Percentiles rank a stretch among this genome's conserved stretches.
Evolutionary conservation across 805 yeast genomes (phyloP).

Genomic region (Metschnikowia cubensis): DNA sequence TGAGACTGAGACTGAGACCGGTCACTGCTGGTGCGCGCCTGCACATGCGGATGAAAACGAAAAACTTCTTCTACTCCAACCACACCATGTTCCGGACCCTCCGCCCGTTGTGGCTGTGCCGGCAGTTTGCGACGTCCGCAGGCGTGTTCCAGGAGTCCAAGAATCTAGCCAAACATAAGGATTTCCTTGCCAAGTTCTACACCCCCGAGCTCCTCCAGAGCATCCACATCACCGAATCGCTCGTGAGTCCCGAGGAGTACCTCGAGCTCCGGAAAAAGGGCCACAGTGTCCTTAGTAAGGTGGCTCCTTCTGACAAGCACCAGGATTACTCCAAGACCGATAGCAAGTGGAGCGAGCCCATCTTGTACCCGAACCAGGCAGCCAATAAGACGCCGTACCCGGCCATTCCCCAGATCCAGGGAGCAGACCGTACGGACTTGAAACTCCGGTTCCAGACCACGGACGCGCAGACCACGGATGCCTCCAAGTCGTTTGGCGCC

Average conservation of each 20-base stretch:
- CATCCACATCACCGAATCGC: slow-evolving; percentile 74
- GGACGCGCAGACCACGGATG: slow-evolving; percentile 4
- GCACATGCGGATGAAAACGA: slow-evolving; percentile 4
- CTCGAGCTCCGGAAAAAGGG: slow-evolving; percentile 33
- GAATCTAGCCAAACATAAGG: slow-evolving; percentile 39
- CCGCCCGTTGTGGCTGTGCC: slow-evolving; percentile 3
- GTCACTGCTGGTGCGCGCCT: background rate
- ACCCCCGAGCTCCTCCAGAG: slow-evolving; percentile 78
- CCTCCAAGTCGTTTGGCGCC: slow-evolving; percentile 3
- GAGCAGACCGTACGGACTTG: slow-evolving; percentile 47
- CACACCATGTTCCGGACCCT: slow-evolving; percentile 10
- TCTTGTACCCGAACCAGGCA: slow-evolving; percentile 47
- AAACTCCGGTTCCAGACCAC: slow-evolving; percentile 29
- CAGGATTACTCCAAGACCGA: slow-evolving; percentile 72
- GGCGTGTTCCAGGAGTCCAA: background rate
- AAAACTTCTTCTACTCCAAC: slow-evolving; percentile 4
- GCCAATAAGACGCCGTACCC: slow-evolving; percentile 53
- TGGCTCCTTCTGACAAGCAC: slow-evolving; percentile 60
- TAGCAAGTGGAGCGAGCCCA: slow-evolving; percentile 68
- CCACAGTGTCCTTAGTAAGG: slow-evolving; percentile 36
- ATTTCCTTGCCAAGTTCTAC: slow-evolving; percentile 67
- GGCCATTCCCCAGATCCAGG: slow-evolving; percentile 50
- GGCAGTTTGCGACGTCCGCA: slow-evolving; percentile 5
- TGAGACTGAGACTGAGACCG: no score
- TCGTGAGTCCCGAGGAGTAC: slow-evolving; percentile 64